phyloP scores from a whole-genome alignment of 805 yeast genomes.

The Blastobotrys chiropterorum region DNA sequence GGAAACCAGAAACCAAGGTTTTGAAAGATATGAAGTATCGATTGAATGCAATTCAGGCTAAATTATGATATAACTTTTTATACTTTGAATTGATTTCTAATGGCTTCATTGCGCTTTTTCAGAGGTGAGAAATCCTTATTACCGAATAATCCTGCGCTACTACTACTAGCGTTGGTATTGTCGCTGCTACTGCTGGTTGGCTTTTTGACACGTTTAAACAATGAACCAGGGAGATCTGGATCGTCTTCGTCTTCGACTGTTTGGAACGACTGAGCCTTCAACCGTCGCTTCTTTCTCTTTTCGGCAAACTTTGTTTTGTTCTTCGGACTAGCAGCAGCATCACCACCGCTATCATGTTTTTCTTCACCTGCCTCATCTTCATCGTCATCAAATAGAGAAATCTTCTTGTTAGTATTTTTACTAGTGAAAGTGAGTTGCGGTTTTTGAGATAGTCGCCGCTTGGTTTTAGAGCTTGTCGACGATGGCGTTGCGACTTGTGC shows the following conservation, averaged over 20 bases:
- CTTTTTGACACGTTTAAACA: constrained; percentile 12
- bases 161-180: not conserved
- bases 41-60: constrained; percentile 46
- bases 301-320: not conserved
- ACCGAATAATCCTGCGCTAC: not conserved
- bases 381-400: constrained; percentile 16
- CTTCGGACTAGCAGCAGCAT: not conserved
- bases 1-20: constrained; percentile 83
- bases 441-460: not conserved
- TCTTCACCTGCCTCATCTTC: constrained; percentile 9
- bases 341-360: not conserved
- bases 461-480: not conserved
- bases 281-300: constrained; percentile 13
- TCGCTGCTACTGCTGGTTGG: not conserved
- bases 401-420: constrained; percentile 10
- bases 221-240: constrained; percentile 16
- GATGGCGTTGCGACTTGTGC: not conserved
- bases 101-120: constrained; percentile 10
- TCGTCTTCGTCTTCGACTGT: constrained; percentile 15
- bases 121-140: constrained; percentile 13
- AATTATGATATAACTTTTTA: constrained; percentile 17
- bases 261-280: constrained; percentile 6
- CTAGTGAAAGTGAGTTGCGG: constrained; percentile 6
- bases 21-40: constrained; percentile 80
- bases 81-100: constrained; percentile 11